phyloP scores from a whole-genome alignment of 164 flowering plant species.

The Umbellularia californica region DNA sequence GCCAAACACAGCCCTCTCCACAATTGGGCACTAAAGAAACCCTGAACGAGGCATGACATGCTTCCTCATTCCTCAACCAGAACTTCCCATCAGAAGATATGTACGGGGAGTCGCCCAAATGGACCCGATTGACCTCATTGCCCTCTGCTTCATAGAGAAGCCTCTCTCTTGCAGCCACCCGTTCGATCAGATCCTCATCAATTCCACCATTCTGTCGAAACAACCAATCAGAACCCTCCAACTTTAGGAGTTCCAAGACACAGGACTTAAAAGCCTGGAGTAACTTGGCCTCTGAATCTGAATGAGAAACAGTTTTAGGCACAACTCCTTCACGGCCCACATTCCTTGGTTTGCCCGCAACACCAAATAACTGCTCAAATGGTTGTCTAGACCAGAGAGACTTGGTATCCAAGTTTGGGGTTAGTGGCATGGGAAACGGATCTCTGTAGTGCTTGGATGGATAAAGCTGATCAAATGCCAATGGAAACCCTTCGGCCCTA shows the following conservation, averaged over 20 bases:
- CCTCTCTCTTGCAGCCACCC: constrained; percentile 83
- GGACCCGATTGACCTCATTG: constrained; percentile 33
- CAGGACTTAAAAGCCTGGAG: constrained; percentile 74
- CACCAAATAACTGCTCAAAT: constrained; percentile 78
- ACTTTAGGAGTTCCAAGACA: constrained; percentile 60
- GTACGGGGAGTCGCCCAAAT: constrained; percentile 34
- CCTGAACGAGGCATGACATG: constrained; percentile 20
- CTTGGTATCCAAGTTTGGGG: constrained; percentile 36
- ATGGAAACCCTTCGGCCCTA: constrained; percentile 37
- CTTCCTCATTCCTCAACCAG: constrained; percentile 42
- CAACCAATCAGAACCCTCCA: constrained; percentile 96
- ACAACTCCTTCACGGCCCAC: constrained; percentile 19
- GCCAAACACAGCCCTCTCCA: constrained; percentile 89
- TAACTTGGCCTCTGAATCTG: constrained; percentile 61
- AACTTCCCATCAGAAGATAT: constrained; percentile 33
- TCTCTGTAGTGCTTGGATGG: constrained; percentile 54
- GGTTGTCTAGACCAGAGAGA: constrained; percentile 92
- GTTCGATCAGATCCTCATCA: constrained; percentile 88
- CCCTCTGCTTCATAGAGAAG: constrained; percentile 61
- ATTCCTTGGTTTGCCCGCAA: constrained; percentile 39
- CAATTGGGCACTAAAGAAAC: constrained; percentile 66
- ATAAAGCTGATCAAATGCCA: constrained; percentile 54
- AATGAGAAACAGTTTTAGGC: constrained; percentile 24
- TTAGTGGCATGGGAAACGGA: constrained; percentile 36
- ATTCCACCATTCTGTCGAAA: constrained; percentile 78